Conservation (phyloP, 2,329 filamentous ascomycete genomes). For the Talaromyces verruculosus region DNA sequence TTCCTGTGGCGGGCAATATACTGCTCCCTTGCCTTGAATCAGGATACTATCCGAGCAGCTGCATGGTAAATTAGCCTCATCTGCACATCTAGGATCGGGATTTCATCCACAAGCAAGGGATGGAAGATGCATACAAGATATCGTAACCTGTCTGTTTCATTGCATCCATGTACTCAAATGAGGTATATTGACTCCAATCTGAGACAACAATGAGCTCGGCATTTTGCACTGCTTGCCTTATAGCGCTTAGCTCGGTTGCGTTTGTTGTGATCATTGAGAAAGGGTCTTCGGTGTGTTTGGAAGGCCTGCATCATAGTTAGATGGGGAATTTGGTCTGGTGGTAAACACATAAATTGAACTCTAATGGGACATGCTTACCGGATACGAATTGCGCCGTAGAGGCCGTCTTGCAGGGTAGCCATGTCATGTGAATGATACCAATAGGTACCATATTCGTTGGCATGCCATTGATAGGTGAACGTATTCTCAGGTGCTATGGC, state of each 20-base stretch:
- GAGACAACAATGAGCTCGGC: conserved; percentile 54
- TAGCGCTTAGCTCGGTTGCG: conserved; percentile 39
- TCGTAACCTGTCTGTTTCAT: conserved; percentile 21
- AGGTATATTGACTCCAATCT: conserved; percentile 59
- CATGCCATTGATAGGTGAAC: conserved; percentile 58
- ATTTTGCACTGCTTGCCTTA: conserved; percentile 52
- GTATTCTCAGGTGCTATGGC: conserved; percentile 51
- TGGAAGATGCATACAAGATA: conserved; percentile 16
- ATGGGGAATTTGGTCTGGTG: neutral
- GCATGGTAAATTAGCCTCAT: conserved; percentile 25
- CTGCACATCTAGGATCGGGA: neutral
- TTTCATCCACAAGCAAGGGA: neutral
- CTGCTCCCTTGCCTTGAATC: conserved; percentile 57
- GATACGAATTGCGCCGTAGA: conserved; percentile 59
- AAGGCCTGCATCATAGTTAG: conserved; percentile 23
- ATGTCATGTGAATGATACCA: conserved; percentile 62
- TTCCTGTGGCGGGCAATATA: conserved; percentile 19
- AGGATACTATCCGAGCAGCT: conserved; percentile 62
- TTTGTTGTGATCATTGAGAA: conserved; percentile 34
- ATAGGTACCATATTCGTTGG: conserved; percentile 58
- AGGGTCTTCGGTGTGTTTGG: conserved; percentile 28
- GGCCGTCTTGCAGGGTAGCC: conserved; percentile 60
- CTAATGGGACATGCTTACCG: neutral
- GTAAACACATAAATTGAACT: no score
- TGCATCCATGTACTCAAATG: conserved; percentile 37